Percentiles rank a stretch among this genome's conserved stretches.
Evolutionary conservation across 208 protist species (phyloP).

Genomic region (Polymyxa betae): DNA sequence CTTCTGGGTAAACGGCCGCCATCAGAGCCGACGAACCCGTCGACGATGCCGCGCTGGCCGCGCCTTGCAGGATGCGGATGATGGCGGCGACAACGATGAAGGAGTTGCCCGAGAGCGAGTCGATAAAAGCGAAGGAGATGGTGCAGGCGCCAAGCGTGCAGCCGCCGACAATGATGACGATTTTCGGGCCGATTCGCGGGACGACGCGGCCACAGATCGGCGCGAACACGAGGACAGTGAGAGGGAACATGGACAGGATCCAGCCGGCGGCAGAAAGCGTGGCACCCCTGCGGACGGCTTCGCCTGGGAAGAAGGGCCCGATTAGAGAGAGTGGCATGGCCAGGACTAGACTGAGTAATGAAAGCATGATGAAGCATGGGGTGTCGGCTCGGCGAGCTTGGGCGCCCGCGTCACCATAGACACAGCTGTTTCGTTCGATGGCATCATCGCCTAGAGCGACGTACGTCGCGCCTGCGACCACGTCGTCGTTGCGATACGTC

Average conservation of each 20-base stretch:
- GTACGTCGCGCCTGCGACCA: too few species aligned
- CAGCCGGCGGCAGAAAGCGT: not conserved
- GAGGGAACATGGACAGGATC: conserved; percentile 33
- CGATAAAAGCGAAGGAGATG: conserved; percentile 33
- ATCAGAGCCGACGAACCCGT: conserved; percentile 24
- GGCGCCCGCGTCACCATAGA: not conserved
- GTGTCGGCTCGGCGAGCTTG: not conserved
- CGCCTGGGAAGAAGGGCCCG: conserved; percentile 30
- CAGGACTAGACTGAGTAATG: conserved; percentile 26
- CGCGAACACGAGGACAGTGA: conserved; percentile 24
- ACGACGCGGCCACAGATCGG: not conserved
- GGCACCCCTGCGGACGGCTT: not conserved
- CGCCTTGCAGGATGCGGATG: conserved; percentile 33
- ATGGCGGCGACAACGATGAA: not conserved
- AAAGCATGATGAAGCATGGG: conserved; percentile 1
- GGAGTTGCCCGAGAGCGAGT: not conserved
- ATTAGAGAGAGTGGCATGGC: conserved; percentile 33
- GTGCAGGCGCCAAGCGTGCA: not conserved
- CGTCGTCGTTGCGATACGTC: too few species aligned
- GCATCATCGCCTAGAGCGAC: not conserved
- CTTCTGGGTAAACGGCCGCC: not conserved
- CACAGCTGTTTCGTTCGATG: not conserved
- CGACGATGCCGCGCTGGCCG: not conserved
- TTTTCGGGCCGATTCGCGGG: conserved; percentile 10
- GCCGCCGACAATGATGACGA: not conserved